These are phyloP conservation scores for Oryza meyeriana DNA, from an alignment of 176 grass and related monocot species.

Conservation along the genomic window DNA sequence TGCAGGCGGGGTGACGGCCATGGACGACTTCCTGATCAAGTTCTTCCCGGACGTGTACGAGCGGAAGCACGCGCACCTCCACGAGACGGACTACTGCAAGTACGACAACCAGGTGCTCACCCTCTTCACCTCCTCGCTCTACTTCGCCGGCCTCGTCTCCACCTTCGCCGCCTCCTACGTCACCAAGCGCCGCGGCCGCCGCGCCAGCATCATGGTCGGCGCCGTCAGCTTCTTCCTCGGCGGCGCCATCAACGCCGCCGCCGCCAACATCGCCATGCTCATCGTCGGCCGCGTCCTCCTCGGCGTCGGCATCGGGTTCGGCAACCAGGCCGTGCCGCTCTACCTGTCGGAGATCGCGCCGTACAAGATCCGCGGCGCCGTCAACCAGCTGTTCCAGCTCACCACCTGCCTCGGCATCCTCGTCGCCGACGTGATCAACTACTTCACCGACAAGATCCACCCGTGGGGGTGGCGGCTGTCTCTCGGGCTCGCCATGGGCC, in stretches of 20 bases:
- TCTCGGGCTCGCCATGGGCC: slow-evolving; percentile 76
- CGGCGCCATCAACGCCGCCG: slow-evolving; percentile 68
- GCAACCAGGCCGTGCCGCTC: slow-evolving; percentile 93
- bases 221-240: slow-evolving; percentile 90
- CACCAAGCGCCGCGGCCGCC: slow-evolving; percentile 54
- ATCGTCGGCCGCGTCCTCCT: slow-evolving; percentile 82
- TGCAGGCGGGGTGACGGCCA: slow-evolving; percentile 88
- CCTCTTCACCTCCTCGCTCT: slow-evolving; percentile 94
- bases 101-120: slow-evolving; percentile 94
- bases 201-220: slow-evolving; percentile 83
- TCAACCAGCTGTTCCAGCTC: slow-evolving; percentile 97
- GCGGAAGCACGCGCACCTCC: slow-evolving; percentile 66
- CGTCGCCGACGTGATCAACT: slow-evolving; percentile 83
- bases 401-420: slow-evolving; percentile 92
- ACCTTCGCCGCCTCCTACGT: slow-evolving; percentile 87
- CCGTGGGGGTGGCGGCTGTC: slow-evolving; percentile 94
- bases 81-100: slow-evolving; percentile 97
- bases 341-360: slow-evolving; percentile 96
- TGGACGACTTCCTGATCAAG: slow-evolving; percentile 86
- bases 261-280: slow-evolving; percentile 76
- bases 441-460: slow-evolving; percentile 78
- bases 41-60: slow-evolving; percentile 77
- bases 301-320: slow-evolving; percentile 86
- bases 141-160: slow-evolving; percentile 89
- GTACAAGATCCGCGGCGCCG: slow-evolving; percentile 77